Evolutionary conservation across 2,329 filamentous ascomycete species (phyloP), one percentile per base, ranked within the genome.

Genomic region (Ophiostoma quercus): DNA sequence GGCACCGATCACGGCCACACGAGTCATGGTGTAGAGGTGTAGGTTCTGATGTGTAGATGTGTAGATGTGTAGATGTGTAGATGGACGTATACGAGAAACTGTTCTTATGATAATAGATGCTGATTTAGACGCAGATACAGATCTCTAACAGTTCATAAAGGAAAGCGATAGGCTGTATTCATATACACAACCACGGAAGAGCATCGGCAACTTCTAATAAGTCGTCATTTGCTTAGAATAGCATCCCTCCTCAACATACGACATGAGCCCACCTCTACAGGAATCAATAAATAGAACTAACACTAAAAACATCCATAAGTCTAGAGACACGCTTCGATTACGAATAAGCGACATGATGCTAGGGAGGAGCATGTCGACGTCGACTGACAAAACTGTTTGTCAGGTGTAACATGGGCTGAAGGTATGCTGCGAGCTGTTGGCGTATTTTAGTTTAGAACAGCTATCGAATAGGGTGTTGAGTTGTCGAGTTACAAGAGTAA

Each of bases 1-100:
- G 5, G 80, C 78, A 3, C 80, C 80, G 51, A 82, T 75, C 1
- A 82, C 78, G 0, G 79, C 80, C 0, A 81, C 79, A 8, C 66
- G 71, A 12, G 63, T 67, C 25, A 43, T 62, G 19, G 19, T 7
- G 43, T n/a, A 47, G 16, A 47, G 19, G 5, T 51, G 47, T 51
- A 22, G n/a, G 25, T 25, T n/a, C 34, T 57, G 51, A 57, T 25
- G 16, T 22, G 39, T 41, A 14, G 39, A 41, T 6, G 19, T 16
- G 19, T n/a, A 16, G 3, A 19, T 16, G 14, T 19, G 43, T 19
- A 19, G 43, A 47, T 7, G 43, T 19, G 25, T 29, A 29, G 25
- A 29, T 29, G 25, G 25, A 29, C 25, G 25, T 29, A 29, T 29
- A 29, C 25, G 25, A 29, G 34, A 34, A 47, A 6, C 3, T 19